Base-by-base conservation (phyloP, 2,329 filamentous ascomycete genomes). In the Thielaviopsis ethacetica region DNA sequence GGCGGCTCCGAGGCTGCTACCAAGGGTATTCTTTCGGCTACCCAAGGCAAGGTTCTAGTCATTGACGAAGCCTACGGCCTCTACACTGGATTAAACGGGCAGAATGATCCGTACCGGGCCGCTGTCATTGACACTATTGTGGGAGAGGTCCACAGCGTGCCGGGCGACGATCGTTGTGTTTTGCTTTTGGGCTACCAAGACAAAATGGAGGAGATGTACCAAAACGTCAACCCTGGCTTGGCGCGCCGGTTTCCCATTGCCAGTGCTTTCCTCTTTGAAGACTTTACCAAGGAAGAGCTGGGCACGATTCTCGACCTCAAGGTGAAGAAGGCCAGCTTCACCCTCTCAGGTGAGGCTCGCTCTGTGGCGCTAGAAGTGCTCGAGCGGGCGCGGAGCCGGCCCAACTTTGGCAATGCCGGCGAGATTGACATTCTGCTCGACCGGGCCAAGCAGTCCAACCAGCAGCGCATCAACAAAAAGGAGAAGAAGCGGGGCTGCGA, bases 51-150 rank as follows among this genome's bases (percentile, higher is more conserved):
- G 63, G 85, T 91, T 0, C 75, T 91, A 0, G 79, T 91, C 15
- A 89, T 91, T 2, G 87, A 91, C 62, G 87, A 93, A 66, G 86
- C 86, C 0, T 91, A 91, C 63, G 81, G 82, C 38, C 73, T 91
- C 0, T 78, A 75, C 53, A 68, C 24, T 19, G 26, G 27, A 27
- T 13, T 30, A 24, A 21, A 19, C 17, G 22, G 17, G 6, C 10
- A 57, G 0, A 62, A 60, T 0, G 71, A 72, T 15, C 66, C 70
- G 0, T 89, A 71, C 70, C 84, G 80, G 66, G 77, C 73, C 0
- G 83, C 81, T 0, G 83, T 88, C 1, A 75, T 89, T 2, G 86
- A 90, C 63, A 88, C 84, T 0, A 82, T 89, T 13, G 86, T 89
- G 0, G 82, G 84, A 0, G 82, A 88, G 63, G 78, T 90, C 0